Evolutionary conservation across 1,284 basidiomycete species (phyloP).

Genomic region (Uromyces viciae-fabae): DNA sequence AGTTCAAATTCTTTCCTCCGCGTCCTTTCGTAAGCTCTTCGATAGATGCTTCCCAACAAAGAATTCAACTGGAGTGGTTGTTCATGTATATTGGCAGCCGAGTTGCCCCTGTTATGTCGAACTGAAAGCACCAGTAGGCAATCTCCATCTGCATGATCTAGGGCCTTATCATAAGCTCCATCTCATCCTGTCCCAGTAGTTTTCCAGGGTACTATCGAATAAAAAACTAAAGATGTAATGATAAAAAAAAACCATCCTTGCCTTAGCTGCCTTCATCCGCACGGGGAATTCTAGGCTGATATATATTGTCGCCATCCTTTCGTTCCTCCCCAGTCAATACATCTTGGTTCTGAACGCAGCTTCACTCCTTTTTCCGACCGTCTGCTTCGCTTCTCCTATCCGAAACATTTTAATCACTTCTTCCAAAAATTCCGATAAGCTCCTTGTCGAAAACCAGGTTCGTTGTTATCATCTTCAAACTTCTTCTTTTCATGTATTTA

Average conservation of each 20-base stretch:
- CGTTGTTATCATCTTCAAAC: constrained; percentile 28
- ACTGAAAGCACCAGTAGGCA: constrained; percentile 19
- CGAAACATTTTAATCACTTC: constrained; percentile 22
- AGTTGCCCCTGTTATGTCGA: constrained; percentile 24
- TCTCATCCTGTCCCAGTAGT: constrained; percentile 11
- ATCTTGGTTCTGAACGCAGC: constrained; percentile 1
- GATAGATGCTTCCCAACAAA: not conserved
- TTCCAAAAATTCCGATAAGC: constrained; percentile 27
- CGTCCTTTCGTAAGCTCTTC: constrained; percentile 3
- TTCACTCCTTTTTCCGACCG: constrained; percentile 20
- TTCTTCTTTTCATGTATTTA: not conserved
- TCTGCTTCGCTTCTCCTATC: constrained; percentile 25
- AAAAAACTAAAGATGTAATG: constrained; percentile 5
- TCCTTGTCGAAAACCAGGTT: constrained; percentile 14
- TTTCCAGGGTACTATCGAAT: not conserved
- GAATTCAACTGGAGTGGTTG: not conserved
- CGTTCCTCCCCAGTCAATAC: constrained; percentile 10
- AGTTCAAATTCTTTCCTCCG: no score
- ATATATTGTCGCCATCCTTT: no score
- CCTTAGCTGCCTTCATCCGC: not conserved
- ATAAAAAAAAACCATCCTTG: not conserved
- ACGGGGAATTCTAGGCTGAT: constrained; percentile 2
- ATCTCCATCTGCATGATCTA: constrained; percentile 29
- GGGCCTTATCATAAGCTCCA: constrained; percentile 6
- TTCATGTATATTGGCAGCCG: constrained; percentile 13